Conservation (phyloP, 2,329 filamentous ascomycete genomes). For the Drechslerella dactyloides region DNA sequence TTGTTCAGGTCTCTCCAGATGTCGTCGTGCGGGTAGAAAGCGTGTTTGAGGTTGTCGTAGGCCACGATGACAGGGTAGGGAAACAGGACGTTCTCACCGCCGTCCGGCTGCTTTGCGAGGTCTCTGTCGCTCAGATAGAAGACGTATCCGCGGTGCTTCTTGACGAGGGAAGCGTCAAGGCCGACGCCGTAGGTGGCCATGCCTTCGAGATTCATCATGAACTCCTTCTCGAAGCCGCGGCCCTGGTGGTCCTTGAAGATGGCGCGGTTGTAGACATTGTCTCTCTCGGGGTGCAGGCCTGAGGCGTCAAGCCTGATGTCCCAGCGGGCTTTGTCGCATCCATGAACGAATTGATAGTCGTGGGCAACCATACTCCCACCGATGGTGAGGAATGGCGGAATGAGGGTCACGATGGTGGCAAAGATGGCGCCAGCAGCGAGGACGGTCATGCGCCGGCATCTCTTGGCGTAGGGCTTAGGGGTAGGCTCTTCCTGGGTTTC, state of each 20-base stretch:
- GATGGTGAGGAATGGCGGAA: slow-evolving; percentile 42
- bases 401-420: slow-evolving; percentile 17
- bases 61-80: slow-evolving; percentile 47
- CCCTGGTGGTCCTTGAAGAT: slow-evolving; percentile 38
- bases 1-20: slow-evolving; percentile 46
- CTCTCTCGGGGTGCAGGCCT: slow-evolving; percentile 39
- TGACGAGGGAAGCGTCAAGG: slow-evolving; percentile 31
- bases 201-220: slow-evolving; percentile 48
- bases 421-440: slow-evolving; percentile 5
- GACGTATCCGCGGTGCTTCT: slow-evolving; percentile 36
- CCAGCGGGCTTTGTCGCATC: slow-evolving; percentile 33
- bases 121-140: slow-evolving; percentile 41
- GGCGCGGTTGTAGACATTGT: slow-evolving; percentile 46
- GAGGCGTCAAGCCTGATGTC: slow-evolving; percentile 43
- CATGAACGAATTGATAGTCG: slow-evolving; percentile 41
- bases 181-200: slow-evolving; percentile 42
- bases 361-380: slow-evolving; percentile 41
- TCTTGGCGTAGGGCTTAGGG: not conserved
- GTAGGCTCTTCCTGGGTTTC: no score
- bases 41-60: slow-evolving; percentile 45
- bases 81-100: slow-evolving; percentile 30
- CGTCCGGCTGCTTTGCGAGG: slow-evolving; percentile 35
- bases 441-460: slow-evolving; percentile 10
- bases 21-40: slow-evolving; percentile 40
- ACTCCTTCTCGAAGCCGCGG: slow-evolving; percentile 38